Base-by-base conservation (phyloP, 176 grass and related monocot species). In the Lolium rigidum region DNA sequence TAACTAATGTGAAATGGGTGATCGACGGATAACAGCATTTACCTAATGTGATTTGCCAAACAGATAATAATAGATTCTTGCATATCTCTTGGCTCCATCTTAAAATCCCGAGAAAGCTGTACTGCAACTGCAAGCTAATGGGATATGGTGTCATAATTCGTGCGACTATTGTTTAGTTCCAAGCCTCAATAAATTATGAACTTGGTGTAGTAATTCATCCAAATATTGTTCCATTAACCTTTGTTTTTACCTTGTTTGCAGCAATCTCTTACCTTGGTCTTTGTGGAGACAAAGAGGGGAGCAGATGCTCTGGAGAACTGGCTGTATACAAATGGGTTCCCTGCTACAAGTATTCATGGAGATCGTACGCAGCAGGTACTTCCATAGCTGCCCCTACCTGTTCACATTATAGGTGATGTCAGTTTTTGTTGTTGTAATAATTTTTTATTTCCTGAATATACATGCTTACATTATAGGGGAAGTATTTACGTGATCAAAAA, bases 241-340 rank as follows among this genome's bases (percentile, higher is more conserved):
- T 10, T 85, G n/a, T 80, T 61, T 54, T 90, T 16, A 6, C 37
- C 39, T 87, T 81, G 54, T 41, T 14, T 87, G 74, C 88, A 98
- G 95, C 89, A 93, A 84, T 16, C 89, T 73, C 89, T 98, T 60
- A 98, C 95, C 76, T 82, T 98, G 48, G 95, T 98, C 22, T 98
- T 98, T 81, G 95, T 98, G 85, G 95, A 98, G 83, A 98, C 95
- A 61, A 98, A 98, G 90, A 92, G 91, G 60, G 93, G 95, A 12
- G 95, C 95, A 85, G 95, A 98, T 92, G 87, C 95, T 75, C 81
- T 98, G 55, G 95, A 98, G 84, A 86, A 93, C 87, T 98, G 95
- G 95, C 78, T 98, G 74, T 98, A 70, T 81, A 95, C 76, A 82
- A 98, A 98, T 2, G 91, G 89, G 6, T 98, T 98, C 59, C 95